Base-by-base conservation (phyloP, 495 filamentous ascomycete genomes). In the Penicillium silybi region DNA sequence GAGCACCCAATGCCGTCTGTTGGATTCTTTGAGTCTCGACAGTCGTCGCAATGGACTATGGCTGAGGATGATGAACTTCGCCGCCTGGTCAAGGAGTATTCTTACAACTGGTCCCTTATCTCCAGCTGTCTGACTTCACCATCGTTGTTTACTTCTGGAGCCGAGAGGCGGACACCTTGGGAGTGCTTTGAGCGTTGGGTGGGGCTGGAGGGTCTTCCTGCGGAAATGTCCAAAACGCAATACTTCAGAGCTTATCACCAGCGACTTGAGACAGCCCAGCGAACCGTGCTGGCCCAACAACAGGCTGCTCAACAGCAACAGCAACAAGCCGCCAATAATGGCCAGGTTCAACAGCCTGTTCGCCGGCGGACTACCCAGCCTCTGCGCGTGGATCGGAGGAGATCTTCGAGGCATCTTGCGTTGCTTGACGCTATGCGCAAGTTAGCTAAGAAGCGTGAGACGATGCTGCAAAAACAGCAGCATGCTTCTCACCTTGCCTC, bases 121-220 rank as follows among this genome's bases (percentile, higher is more conserved):
- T 87, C 90, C 5, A 85, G 78, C 53, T 85, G 89, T 53, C 72
- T 96, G 37, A 79, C 82, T 0, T 78, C 83, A n/a, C 80, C 82
- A 41, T 93, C 89, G 4, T 56, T 80, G 26, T 95, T 86, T 62
- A 82, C 85, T 19, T 91, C 92, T 42, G 87, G 88, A 13, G 82
- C 89, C 10, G 95, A 97, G 62, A 83, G 93, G 48, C 81, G 93
- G 44, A 97, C 95, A 3, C 92, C 93, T 5, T 98, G 93, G 93
- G 93, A 98, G 71, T 98, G 93, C 62, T 98, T 97, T 61, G 93
- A 98, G 65, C 84, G 95, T 34, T 97, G 92, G 90, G 83, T 96
- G 15, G 82, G 85, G 48, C 72, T 97, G 9, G 93, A 97, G 71
- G 90, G 90, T 5, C 70, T 96, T 32, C 91, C 91, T 16, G 81